A percentile compares a stretch with the other conserved stretches of the same genome.
Evolutionary conservation across 352 stramenopile genomes (phyloP).

Genomic region (Peronospora belbahrii): DNA sequence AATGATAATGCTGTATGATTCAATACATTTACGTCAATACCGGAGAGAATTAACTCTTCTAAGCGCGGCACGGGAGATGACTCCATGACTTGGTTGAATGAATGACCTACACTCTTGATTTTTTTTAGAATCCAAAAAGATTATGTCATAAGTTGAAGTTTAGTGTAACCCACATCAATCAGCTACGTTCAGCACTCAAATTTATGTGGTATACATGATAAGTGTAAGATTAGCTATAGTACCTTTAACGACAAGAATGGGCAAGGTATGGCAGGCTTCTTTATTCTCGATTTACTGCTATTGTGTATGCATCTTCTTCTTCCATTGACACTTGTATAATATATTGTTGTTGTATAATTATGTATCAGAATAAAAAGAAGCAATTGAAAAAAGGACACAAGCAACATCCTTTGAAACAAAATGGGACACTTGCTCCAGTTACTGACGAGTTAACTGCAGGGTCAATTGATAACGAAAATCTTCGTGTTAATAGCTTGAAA

Average conservation of each 20-base stretch:
- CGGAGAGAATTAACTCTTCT: constrained; percentile 50
- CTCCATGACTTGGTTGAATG: constrained; percentile 6
- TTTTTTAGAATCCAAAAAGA: background rate
- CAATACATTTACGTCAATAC: constrained; percentile 54
- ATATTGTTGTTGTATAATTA: background rate
- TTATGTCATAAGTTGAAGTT: too few species aligned
- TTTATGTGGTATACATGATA: background rate
- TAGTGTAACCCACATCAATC: background rate
- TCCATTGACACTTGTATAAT: background rate
- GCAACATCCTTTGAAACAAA: constrained; percentile 32
- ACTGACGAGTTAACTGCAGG: too few species aligned
- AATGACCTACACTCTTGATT: constrained; percentile 10
- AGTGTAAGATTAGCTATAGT: background rate
- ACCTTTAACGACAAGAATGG: constrained; percentile 8
- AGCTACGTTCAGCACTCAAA: too few species aligned
- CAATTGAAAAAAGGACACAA: constrained; percentile 48
- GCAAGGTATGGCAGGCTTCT: constrained; percentile 15
- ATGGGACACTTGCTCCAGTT: constrained; percentile 11
- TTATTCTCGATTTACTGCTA: too few species aligned
- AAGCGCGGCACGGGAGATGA: constrained; percentile 20
- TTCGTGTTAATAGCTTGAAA: too few species aligned
- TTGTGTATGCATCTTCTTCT: background rate
- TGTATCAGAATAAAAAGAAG: constrained; percentile 43
- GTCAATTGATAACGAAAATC: too few species aligned
- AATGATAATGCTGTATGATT: constrained; percentile 70